Evolutionary conservation across 176 grass and related monocot species (phyloP).

Genomic region (Elymus sibiricus): DNA sequence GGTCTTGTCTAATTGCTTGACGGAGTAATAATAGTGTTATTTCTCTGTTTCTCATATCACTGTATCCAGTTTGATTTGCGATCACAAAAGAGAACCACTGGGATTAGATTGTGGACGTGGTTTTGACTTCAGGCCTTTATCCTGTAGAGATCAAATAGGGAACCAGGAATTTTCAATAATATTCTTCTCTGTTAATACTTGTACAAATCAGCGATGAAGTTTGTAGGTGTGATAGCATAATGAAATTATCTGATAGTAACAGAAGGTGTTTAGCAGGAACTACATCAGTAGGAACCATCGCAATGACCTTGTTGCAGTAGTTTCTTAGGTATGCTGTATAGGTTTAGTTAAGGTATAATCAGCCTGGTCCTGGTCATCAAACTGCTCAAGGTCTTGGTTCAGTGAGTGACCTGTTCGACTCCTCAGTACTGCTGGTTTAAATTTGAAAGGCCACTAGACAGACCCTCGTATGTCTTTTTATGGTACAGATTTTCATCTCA

Average conservation of each 20-base stretch:
- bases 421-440: not conserved
- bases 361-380: not conserved
- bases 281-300: not conserved
- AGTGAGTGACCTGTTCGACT: not conserved
- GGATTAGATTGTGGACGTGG: slow-evolving; percentile 1
- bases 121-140: not conserved
- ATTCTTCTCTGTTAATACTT: not conserved
- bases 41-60: too few species aligned
- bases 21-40: too few species aligned
- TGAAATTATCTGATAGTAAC: not conserved
- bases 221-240: too few species aligned
- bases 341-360: not conserved
- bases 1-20: too few species aligned
- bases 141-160: not conserved
- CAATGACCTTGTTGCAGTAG: not conserved
- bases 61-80: too few species aligned
- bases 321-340: not conserved
- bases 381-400: not conserved
- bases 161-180: not conserved
- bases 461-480: not conserved
- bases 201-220: not conserved
- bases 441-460: not conserved
- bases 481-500: not conserved
- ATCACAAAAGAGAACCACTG: not conserved
- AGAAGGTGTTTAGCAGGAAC: not conserved